Evolutionary conservation across 2,329 filamentous ascomycete species (phyloP), one percentile per base, ranked within the genome.

Genomic region (Fusarium robinianum): DNA sequence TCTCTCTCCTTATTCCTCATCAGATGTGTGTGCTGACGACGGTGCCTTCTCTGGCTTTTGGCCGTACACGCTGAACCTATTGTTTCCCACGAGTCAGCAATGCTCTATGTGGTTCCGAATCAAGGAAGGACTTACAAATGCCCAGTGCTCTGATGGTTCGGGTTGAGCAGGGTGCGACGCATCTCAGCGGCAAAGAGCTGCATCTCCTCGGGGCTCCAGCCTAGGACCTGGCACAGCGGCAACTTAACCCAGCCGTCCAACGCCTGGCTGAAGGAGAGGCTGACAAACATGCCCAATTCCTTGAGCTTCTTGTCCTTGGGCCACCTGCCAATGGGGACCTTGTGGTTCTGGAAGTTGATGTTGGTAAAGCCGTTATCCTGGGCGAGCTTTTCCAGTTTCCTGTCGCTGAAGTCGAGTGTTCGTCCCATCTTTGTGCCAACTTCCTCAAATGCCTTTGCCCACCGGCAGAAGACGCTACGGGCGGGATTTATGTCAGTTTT

Each of bases 181-280:
- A 60, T 60, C 22, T 60, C 57, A 2, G 25, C 47, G 2, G 42
- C 54, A 34, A 60, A 60, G 3, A 58, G 6, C 10, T 58, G 52
- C 57, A 60, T 60, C 16, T 57, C 45, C 7, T 46, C 52, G 0
- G 47, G 35, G 7, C 44, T 57, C 57, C 57, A 60, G 5, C 42
- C 32, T 0, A 60, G 34, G 8, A 60, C 42, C 10, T 55, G 52
- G 17, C 57, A 58, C 4, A 60, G 23, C 3, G 57, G 57, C 16
- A 60, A 14, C 31, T 60, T 60, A 5, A 60, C 27, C 5, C 57
- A 60, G 2, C 57, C 55, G 14, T 60, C 57, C 0, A 60, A 17
- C 0, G 57, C 57, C 12, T 60, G 57, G 9, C 57, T 60, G 3
- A 60, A 60, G 1, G 52, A 54, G 2, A 60, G 31, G 0, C 47